phyloP scores from a whole-genome alignment of 2,329 filamentous ascomycete genomes.

The Leptosphaerulina australis region DNA sequence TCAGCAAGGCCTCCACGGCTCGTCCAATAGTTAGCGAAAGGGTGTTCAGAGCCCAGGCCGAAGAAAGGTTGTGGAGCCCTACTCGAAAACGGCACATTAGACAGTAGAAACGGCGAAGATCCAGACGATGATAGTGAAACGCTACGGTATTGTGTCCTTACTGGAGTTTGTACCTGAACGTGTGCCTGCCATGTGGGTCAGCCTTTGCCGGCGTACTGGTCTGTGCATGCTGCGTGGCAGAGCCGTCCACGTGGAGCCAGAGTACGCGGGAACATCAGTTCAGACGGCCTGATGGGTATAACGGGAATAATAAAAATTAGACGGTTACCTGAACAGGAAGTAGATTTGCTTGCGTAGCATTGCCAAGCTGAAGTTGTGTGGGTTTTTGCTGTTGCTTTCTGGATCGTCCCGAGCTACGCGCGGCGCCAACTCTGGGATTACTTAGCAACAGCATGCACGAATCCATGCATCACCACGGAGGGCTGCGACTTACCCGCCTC shows the following conservation, averaged over 20 bases:
- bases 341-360: conserved; percentile 29
- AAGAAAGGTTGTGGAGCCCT: conserved; percentile 78
- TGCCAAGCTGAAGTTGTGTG: conserved; percentile 28
- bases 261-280: conserved; percentile 22
- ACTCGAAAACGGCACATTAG: conserved; percentile 73
- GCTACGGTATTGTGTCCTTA: conserved; percentile 40
- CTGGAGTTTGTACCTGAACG: conserved; percentile 37
- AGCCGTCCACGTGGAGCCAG: conserved; percentile 7
- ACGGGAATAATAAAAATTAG: conserved; percentile 25
- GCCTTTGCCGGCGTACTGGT: conserved; percentile 8
- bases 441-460: conserved; percentile 31
- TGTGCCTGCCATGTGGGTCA: conserved; percentile 26
- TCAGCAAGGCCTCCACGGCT: conserved; percentile 76
- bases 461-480: not conserved
- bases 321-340: conserved; percentile 38
- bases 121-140: conserved; percentile 47
- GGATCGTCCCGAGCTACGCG: conserved; percentile 32
- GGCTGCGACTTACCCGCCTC: conserved; percentile 61
- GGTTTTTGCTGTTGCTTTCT: conserved; percentile 41
- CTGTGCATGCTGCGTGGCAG: conserved; percentile 8
- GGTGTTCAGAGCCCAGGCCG: conserved; percentile 78
- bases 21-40: conserved; percentile 86
- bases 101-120: conserved; percentile 64
- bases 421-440: conserved; percentile 33
- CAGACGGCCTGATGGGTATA: conserved; percentile 15